Conservation (phyloP, 441 rosid genomes). For the Omphalea diandra region DNA sequence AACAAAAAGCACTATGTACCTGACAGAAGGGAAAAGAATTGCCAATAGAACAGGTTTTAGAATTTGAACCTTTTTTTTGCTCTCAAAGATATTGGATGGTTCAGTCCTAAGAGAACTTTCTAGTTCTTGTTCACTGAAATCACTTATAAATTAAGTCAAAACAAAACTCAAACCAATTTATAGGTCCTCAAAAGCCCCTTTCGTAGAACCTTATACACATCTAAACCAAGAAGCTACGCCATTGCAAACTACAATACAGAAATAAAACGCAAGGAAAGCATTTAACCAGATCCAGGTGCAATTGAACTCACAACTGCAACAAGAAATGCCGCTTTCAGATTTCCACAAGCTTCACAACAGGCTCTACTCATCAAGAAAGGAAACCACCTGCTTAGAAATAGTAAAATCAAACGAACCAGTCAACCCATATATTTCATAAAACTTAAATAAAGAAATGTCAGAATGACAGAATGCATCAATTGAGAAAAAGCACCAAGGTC, state of each 20-base stretch:
- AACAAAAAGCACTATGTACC: background rate
- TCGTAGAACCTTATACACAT: background rate
- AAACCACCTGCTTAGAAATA: slow-evolving; percentile 74
- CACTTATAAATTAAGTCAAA: background rate
- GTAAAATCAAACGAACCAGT: slow-evolving; percentile 19
- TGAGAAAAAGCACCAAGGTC: slow-evolving; percentile 9
- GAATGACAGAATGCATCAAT: background rate
- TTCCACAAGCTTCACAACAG: slow-evolving; percentile 95
- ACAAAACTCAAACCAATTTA: background rate
- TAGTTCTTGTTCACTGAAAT: background rate
- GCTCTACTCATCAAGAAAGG: slow-evolving; percentile 89
- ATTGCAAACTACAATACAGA: background rate
- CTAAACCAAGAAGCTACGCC: background rate
- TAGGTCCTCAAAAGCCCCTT: background rate
- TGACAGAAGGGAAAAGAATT: background rate
- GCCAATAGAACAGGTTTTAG: background rate
- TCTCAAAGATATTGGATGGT: background rate
- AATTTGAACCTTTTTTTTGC: background rate
- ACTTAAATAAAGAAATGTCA: background rate
- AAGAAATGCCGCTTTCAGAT: slow-evolving; percentile 96
- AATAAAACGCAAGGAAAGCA: background rate
- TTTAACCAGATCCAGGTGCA: background rate
- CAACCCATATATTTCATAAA: slow-evolving; percentile 13
- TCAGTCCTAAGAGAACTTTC: background rate
- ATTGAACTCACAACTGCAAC: slow-evolving; percentile 73